Conservation (phyloP, 2,329 filamentous ascomycete species). For the Xylaria hypoxylon region DNA sequence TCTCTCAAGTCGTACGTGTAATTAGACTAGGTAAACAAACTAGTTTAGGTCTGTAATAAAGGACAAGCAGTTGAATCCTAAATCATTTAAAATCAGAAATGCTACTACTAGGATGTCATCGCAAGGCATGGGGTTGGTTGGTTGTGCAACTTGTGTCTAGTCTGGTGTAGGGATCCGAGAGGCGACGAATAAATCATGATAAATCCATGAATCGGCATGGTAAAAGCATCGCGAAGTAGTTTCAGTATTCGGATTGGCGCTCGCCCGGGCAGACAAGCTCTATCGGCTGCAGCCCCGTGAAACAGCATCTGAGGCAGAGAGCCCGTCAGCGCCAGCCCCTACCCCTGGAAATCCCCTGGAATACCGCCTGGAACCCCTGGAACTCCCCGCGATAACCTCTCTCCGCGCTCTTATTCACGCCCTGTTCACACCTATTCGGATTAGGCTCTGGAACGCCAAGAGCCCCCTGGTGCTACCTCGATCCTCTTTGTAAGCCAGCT, state of each 20-base stretch:
- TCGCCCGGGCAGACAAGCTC: constrained; percentile 43
- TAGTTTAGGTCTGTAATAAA: background rate
- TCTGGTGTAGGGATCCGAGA: constrained; percentile 16
- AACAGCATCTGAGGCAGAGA: constrained; percentile 50
- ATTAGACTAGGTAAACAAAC: background rate
- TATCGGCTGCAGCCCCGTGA: constrained; percentile 40
- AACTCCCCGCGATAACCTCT: constrained; percentile 7
- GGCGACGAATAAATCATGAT: constrained; percentile 27
- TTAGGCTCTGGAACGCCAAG: constrained; percentile 30
- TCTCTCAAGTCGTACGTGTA: background rate
- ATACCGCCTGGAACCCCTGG: constrained; percentile 8
- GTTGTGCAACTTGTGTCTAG: too few relatives aligned
- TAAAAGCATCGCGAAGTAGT: constrained; percentile 38
- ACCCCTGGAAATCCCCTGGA: constrained; percentile 16
- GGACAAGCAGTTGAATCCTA: constrained; percentile 1
- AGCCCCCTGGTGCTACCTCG: constrained; percentile 33
- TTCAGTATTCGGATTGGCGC: constrained; percentile 49
- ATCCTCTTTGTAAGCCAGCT: constrained; percentile 37
- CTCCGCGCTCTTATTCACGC: background rate
- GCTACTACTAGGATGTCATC: background rate
- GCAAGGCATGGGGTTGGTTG: constrained; percentile 4
- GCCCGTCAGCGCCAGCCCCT: constrained; percentile 37
- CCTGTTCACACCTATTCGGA: background rate
- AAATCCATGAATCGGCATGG: constrained; percentile 42
- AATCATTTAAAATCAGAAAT: too few relatives aligned